Conservation (phyloP, 225 moss, liverwort and hornwort genomes). For the Anthoceros angustus region DNA sequence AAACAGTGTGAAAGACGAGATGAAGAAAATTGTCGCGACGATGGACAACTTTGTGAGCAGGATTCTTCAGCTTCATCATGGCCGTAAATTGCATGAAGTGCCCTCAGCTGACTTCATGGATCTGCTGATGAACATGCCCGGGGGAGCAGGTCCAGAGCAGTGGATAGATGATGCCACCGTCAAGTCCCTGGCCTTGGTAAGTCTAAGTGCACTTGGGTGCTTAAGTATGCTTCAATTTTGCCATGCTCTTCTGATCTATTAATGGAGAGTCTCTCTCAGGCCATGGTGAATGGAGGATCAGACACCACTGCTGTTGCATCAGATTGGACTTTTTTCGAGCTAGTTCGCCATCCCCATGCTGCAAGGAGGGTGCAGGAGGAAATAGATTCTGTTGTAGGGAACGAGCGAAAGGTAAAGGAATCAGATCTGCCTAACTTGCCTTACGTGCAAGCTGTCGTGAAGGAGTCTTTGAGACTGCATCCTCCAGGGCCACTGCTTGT, state of each 20-base stretch:
- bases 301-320: slow-evolving; percentile 6
- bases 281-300: not conserved
- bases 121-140: not conserved
- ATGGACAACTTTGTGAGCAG: not conserved
- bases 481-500: slow-evolving; percentile 22
- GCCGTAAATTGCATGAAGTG: not conserved
- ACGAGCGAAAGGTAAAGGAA: slow-evolving; percentile 4
- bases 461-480: slow-evolving; percentile 31
- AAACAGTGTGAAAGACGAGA: not conserved
- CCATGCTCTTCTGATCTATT: not conserved
- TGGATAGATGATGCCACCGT: no score
- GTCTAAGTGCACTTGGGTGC: not conserved
- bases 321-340: slow-evolving; percentile 22
- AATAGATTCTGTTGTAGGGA: slow-evolving; percentile 9
- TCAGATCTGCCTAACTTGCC: slow-evolving; percentile 19
- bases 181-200: no score
- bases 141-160: no score
- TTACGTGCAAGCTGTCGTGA: slow-evolving; percentile 32
- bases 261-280: not conserved
- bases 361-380: slow-evolving; percentile 17
- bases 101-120: not conserved
- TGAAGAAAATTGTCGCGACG: not conserved
- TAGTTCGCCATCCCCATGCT: slow-evolving; percentile 11
- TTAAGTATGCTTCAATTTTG: not conserved
- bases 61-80: not conserved